Evolutionary conservation across 768 basidiomycete species (phyloP).

Genomic region (Rossbeevera mucosa): DNA sequence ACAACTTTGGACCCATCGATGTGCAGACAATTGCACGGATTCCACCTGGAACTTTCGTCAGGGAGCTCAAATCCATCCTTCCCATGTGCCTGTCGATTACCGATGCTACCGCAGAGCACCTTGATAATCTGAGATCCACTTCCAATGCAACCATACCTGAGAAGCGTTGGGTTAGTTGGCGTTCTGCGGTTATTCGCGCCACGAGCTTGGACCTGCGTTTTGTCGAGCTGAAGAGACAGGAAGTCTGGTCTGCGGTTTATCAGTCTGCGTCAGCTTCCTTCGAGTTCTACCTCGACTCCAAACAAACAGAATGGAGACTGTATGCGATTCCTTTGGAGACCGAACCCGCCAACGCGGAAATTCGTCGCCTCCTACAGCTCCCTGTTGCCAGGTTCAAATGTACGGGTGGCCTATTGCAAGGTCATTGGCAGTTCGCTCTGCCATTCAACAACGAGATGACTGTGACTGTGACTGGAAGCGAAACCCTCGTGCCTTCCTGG

Average conservation of each 20-base stretch:
- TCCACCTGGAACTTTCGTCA: slow-evolving; percentile 69
- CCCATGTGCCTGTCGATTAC: slow-evolving; percentile 80
- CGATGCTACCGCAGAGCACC: slow-evolving; percentile 43
- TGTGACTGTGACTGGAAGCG: slow-evolving; percentile 53
- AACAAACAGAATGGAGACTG: slow-evolving; percentile 82
- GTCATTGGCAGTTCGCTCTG: slow-evolving; percentile 77
- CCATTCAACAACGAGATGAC: slow-evolving; percentile 53
- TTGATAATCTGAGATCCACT: slow-evolving; percentile 46
- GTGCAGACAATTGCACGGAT: slow-evolving; percentile 52
- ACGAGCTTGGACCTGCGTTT: slow-evolving; percentile 69
- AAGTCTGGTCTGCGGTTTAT: slow-evolving; percentile 80
- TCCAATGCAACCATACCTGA: slow-evolving; percentile 42
- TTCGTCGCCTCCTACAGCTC: slow-evolving; percentile 64
- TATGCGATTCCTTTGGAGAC: slow-evolving; percentile 63
- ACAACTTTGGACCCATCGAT: slow-evolving; percentile 62
- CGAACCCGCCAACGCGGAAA: slow-evolving; percentile 74
- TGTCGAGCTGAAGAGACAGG: slow-evolving; percentile 80
- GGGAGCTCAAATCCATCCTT: slow-evolving; percentile 68
- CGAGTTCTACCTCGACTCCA: slow-evolving; percentile 72
- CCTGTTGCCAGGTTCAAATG: slow-evolving; percentile 77
- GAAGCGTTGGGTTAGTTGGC: slow-evolving; percentile 67
- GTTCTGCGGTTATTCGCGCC: slow-evolving; percentile 57
- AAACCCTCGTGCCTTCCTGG: slow-evolving; percentile 79
- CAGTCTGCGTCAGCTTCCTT: slow-evolving; percentile 65
- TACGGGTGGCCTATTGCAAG: slow-evolving; percentile 52